Evolutionary conservation across 129 eudicot species (phyloP).

Genomic region (Escallonia rubra): DNA sequence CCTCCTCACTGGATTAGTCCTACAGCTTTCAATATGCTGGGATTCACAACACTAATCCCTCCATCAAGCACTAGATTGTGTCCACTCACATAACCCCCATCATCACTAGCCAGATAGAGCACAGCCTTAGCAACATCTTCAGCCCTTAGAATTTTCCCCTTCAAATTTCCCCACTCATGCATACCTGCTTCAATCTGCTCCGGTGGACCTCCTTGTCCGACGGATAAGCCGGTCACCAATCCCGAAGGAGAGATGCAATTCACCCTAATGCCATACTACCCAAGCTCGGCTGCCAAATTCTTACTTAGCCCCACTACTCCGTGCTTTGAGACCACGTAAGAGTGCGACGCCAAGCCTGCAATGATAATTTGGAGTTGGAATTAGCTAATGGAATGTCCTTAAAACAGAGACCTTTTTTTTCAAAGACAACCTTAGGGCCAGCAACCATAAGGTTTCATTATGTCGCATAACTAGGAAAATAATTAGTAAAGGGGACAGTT

Average conservation of each 20-base stretch:
- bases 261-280: conserved; percentile 22
- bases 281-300: too few relatives aligned
- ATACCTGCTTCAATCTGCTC: neutral
- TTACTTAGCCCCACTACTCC: conserved; percentile 26
- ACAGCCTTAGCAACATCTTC: conserved; percentile 25
- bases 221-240: neutral
- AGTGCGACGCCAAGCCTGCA: too few relatives aligned
- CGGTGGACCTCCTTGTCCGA: neutral
- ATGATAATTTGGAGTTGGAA: too few relatives aligned
- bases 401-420: too few relatives aligned
- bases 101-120: conserved; percentile 30
- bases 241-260: conserved; percentile 22
- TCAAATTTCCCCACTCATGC: conserved; percentile 10
- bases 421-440: too few relatives aligned
- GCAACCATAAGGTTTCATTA: too few relatives aligned
- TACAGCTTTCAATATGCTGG: neutral
- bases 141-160: conserved; percentile 11
- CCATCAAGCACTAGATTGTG: conserved; percentile 33
- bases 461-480: too few relatives aligned
- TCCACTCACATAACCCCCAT: conserved; percentile 27
- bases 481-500: too few relatives aligned
- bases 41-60: conserved; percentile 15
- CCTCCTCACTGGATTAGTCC: neutral
- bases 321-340: conserved; percentile 24
- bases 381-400: too few relatives aligned